These are phyloP conservation scores for Scheffersomyces quercinus DNA, from an alignment of 1,139 yeast genomes.

Conservation along the genomic window DNA sequence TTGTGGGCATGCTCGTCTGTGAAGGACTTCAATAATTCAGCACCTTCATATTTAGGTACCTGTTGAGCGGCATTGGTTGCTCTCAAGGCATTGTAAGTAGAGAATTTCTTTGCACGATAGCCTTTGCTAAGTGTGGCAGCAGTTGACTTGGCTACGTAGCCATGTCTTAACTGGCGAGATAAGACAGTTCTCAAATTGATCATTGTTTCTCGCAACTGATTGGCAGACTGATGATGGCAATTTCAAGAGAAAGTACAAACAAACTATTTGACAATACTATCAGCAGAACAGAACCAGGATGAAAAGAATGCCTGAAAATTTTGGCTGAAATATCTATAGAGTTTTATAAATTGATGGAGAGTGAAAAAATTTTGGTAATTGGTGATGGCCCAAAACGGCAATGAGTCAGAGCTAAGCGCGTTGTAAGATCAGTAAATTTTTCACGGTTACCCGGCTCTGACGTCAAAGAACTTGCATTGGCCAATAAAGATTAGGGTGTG, in stretches of 20 bases:
- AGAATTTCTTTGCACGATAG: constrained; percentile 2
- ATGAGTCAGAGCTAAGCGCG: constrained; percentile 41
- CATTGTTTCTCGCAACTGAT: constrained; percentile 5
- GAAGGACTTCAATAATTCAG: constrained; percentile 49
- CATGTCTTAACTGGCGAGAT: constrained; percentile 5
- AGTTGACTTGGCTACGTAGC: constrained; percentile 5
- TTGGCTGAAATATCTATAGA: no score
- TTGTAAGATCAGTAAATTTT: constrained; percentile 31
- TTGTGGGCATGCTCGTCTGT: constrained; percentile 50
- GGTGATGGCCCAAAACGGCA: constrained; percentile 29
- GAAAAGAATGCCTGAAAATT: no score
- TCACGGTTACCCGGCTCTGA: constrained; percentile 19
- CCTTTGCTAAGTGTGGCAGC: background rate
- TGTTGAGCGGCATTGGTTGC: background rate
- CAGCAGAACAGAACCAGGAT: no score
- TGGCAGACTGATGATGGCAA: background rate
- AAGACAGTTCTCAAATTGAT: constrained; percentile 6
- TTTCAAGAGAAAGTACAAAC: background rate
- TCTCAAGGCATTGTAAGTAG: constrained; percentile 3
- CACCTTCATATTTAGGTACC: constrained; percentile 50
- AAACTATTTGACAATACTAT: no score
- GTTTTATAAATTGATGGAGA: background rate
- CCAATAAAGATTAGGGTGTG: background rate
- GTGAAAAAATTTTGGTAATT: constrained; percentile 12
- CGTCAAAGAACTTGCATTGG: background rate